A percentile compares a stretch with the other conserved stretches of the same genome.
These are phyloP conservation scores for Allomyces javanicus DNA, from an alignment of 192 early-diverging fungal species.

Conservation along the genomic window DNA sequence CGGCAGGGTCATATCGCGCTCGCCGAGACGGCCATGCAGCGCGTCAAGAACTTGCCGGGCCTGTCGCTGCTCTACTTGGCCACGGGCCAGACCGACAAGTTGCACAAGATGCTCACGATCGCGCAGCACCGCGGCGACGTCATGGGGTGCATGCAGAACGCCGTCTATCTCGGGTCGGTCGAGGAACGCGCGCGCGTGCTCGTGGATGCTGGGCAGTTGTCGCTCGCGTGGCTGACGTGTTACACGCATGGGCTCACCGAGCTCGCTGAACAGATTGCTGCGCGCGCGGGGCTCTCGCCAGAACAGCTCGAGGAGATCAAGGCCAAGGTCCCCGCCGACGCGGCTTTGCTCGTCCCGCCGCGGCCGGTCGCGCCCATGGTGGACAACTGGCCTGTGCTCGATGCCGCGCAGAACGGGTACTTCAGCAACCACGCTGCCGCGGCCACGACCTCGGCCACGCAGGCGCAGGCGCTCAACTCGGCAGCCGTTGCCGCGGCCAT, in stretches of 20 bases:
- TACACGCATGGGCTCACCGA: slow-evolving; percentile 72
- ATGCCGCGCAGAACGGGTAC: slow-evolving; percentile 51
- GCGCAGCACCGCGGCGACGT: slow-evolving; percentile 61
- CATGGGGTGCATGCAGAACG: slow-evolving; percentile 84
- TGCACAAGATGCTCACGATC: slow-evolving; percentile 88
- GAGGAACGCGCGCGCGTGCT: slow-evolving; percentile 73
- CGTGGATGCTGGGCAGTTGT: slow-evolving; percentile 68
- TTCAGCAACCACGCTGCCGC: slow-evolving; percentile 41
- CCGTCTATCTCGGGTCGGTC: slow-evolving; percentile 75
- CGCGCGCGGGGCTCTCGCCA: slow-evolving; percentile 41
- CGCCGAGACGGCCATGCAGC: slow-evolving; percentile 79
- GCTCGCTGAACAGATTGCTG: slow-evolving; percentile 65
- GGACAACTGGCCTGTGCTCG: slow-evolving; percentile 88
- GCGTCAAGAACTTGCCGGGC: slow-evolving; percentile 73
- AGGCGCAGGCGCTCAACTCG: slow-evolving; percentile 1
- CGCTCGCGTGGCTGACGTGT: slow-evolving; percentile 83
- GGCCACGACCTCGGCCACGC: slow-evolving; percentile 2
- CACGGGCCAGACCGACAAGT: slow-evolving; percentile 78
- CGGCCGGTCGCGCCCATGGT: slow-evolving; percentile 47
- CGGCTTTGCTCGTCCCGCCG: slow-evolving; percentile 41
- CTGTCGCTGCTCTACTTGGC: slow-evolving; percentile 90
- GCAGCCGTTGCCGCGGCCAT: too few species aligned
- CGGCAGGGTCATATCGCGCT: slow-evolving; percentile 68
- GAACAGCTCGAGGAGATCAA: slow-evolving; percentile 31
- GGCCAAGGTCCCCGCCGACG: slow-evolving; percentile 13